These are phyloP conservation scores for Vigna reflexopilosa DNA, from an alignment of 306 rosid species.

Conservation along the genomic window DNA sequence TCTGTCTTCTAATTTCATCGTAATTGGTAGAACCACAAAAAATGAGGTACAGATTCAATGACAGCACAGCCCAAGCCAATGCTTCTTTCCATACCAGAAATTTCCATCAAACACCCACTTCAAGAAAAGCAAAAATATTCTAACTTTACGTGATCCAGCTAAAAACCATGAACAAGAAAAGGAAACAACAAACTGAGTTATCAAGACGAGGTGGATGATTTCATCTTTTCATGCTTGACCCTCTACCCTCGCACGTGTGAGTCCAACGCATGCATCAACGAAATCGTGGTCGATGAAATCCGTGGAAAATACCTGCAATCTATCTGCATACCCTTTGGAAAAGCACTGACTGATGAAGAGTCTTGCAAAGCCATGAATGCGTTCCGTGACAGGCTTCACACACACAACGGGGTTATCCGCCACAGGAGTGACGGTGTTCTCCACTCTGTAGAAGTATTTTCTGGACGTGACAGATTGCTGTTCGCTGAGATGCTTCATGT, in stretches of 20 bases:
- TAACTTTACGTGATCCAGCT: neutral
- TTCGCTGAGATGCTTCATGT: slow-evolving; percentile 71
- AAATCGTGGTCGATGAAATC: slow-evolving; percentile 86
- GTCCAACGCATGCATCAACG: slow-evolving; percentile 82
- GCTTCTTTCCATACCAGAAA: slow-evolving; percentile 14
- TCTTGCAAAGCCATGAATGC: slow-evolving; percentile 78
- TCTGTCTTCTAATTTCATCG: no score
- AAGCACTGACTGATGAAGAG: slow-evolving; percentile 74
- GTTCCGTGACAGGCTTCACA: slow-evolving; percentile 77
- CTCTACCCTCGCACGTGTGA: slow-evolving; percentile 73
- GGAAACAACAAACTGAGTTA: neutral
- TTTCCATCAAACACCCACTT: neutral
- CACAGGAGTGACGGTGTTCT: slow-evolving; percentile 87
- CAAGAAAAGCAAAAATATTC: neutral
- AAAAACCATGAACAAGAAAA: neutral
- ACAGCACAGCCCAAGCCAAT: neutral
- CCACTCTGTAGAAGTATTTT: slow-evolving; percentile 90
- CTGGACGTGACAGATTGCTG: slow-evolving; percentile 65
- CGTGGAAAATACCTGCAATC: slow-evolving; percentile 72
- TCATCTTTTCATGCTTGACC: slow-evolving; percentile 51
- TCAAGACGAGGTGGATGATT: neutral
- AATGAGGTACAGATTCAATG: neutral
- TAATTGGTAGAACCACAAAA: no score
- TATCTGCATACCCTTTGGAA: slow-evolving; percentile 60
- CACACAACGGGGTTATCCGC: slow-evolving; percentile 82